A percentile compares a stretch with the other conserved stretches of the same genome.
Evolutionary conservation across 2,329 filamentous ascomycete species (phyloP).

Genomic region (Colletotrichum sp.): DNA sequence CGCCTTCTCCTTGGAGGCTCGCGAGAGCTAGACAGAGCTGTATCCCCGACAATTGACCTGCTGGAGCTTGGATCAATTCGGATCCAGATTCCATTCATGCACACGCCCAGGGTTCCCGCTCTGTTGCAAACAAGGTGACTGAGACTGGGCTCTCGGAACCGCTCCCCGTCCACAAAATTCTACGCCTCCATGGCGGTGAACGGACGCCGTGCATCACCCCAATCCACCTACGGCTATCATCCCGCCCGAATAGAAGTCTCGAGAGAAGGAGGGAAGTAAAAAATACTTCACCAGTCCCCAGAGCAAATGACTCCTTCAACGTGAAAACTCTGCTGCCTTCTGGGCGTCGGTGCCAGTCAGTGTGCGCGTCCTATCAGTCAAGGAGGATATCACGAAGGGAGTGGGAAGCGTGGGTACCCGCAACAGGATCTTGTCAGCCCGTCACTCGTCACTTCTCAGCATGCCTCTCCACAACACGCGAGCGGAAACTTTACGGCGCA

Average conservation of each 20-base stretch:
- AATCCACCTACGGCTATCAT: slow-evolving; percentile 15
- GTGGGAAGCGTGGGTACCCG: neutral
- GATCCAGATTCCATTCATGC: slow-evolving; percentile 14
- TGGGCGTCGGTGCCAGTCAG: neutral
- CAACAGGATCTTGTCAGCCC: neutral
- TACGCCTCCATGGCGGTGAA: slow-evolving; percentile 19
- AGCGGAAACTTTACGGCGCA: slow-evolving; percentile 15
- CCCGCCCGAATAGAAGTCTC: neutral
- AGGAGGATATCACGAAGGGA: neutral
- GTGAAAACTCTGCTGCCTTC: slow-evolving; percentile 15
- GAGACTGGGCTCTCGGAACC: slow-evolving; percentile 13
- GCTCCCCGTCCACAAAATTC: slow-evolving; percentile 17
- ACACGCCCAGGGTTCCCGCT: slow-evolving; percentile 14
- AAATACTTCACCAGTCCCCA: neutral
- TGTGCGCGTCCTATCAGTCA: slow-evolving; percentile 8
- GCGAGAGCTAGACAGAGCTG: neutral
- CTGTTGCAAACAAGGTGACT: slow-evolving; percentile 10
- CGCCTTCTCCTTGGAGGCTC: neutral
- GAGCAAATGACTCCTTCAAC: slow-evolving; percentile 16
- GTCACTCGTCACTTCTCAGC: slow-evolving; percentile 13
- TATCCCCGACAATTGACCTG: neutral
- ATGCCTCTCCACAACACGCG: slow-evolving; percentile 6
- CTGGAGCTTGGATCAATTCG: slow-evolving; percentile 8
- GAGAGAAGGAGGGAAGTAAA: neutral
- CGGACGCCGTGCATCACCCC: slow-evolving; percentile 12